Percentiles rank a stretch among this genome's conserved stretches.
phyloP scores from a whole-genome alignment of 306 rosid genomes.

The Quercus wislizeni region DNA sequence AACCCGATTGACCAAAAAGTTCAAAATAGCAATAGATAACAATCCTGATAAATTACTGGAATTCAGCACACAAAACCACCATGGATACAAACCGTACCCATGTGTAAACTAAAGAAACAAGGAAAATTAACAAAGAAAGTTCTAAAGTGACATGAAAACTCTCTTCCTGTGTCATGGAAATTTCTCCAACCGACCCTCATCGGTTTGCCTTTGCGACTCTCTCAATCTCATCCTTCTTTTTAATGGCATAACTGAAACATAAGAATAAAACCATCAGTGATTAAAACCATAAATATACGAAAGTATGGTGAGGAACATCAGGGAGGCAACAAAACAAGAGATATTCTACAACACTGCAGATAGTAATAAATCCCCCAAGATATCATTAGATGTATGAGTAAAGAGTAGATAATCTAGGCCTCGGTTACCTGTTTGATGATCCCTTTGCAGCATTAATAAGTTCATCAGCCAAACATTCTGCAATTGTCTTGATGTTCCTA shows the following conservation, averaged over 20 bases:
- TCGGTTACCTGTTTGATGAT: slow-evolving; percentile 45
- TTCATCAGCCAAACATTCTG: slow-evolving; percentile 54
- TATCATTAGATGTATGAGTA: neutral
- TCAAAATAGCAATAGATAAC: neutral
- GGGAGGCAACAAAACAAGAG: neutral
- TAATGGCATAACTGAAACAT: slow-evolving; percentile 45
- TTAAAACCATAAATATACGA: neutral
- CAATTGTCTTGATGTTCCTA: slow-evolving; percentile 49
- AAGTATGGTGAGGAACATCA: neutral
- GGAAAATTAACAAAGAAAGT: neutral
- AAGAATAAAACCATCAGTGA: neutral
- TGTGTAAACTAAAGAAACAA: neutral
- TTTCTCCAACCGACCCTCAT: slow-evolving; percentile 10
- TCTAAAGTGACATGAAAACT: neutral
- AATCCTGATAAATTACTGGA: neutral
- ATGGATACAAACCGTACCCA: neutral
- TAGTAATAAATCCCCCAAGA: neutral
- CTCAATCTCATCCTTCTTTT: slow-evolving; percentile 58
- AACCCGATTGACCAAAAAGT: neutral
- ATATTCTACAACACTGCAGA: neutral
- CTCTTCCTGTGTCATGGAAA: slow-evolving; percentile 1
- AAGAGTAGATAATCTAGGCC: neutral
- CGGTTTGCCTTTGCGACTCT: slow-evolving; percentile 62
- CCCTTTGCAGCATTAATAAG: slow-evolving; percentile 59
- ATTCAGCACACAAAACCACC: neutral